Conservation (phyloP, 371 early-diverging fungal genomes). For the Mucor velutinosus region DNA sequence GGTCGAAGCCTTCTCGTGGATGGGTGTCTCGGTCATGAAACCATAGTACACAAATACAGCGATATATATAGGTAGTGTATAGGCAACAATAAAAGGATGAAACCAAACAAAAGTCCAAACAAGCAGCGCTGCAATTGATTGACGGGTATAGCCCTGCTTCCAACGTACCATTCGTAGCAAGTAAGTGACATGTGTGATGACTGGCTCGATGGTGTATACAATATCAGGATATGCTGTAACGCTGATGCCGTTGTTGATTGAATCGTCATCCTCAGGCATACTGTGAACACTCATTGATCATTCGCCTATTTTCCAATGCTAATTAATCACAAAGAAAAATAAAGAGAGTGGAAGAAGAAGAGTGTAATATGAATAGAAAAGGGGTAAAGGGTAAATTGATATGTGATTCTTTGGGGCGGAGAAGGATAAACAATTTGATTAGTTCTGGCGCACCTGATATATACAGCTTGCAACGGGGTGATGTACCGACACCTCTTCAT, state of each 20-base stretch:
- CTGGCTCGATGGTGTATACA: constrained; percentile 9
- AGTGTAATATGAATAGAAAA: neutral
- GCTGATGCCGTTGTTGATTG: neutral
- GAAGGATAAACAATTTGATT: constrained; percentile 1
- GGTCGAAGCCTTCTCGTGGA: neutral
- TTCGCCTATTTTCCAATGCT: neutral
- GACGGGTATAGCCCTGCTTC: constrained; percentile 9
- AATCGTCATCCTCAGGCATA: neutral
- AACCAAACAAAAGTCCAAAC: constrained; percentile 20
- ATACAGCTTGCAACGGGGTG: neutral
- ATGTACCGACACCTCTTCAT: neutral
- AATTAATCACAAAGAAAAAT: neutral
- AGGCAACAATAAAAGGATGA: constrained; percentile 4
- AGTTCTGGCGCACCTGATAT: neutral
- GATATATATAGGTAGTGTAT: constrained; percentile 12
- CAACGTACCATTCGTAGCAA: constrained; percentile 10
- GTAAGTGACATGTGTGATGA: constrained; percentile 4
- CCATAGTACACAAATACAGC: neutral
- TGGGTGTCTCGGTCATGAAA: neutral
- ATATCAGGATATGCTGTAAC: constrained; percentile 6
- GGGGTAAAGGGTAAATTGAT: neutral
- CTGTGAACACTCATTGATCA: constrained; percentile 10
- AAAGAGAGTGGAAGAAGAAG: neutral
- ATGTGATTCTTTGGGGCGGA: constrained; percentile 6
- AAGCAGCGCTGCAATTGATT: constrained; percentile 3